Conservation (phyloP, 2,329 filamentous ascomycete species). For the Microdochium trichocladiopsis region DNA sequence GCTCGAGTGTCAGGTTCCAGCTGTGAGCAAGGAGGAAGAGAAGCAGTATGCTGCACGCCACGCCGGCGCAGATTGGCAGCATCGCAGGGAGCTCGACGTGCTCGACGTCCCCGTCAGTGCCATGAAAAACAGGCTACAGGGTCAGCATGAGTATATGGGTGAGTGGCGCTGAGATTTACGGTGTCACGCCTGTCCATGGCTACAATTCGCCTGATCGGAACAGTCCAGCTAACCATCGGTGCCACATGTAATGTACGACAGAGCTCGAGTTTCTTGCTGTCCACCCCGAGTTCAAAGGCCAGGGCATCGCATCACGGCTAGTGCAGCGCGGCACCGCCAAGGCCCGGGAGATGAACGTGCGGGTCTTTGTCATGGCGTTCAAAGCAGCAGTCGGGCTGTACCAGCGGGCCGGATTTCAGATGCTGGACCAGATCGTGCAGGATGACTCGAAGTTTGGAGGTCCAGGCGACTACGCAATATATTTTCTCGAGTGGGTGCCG, state of each 20-base stretch:
- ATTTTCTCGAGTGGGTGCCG: slow-evolving; percentile 12
- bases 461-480: slow-evolving; percentile 9
- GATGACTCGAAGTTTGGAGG: slow-evolving; percentile 14
- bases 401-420: slow-evolving; percentile 11
- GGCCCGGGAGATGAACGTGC: slow-evolving; percentile 12
- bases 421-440: slow-evolving; percentile 10
- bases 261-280: slow-evolving; percentile 17
- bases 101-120: slow-evolving; percentile 5
- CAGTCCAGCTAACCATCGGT: not conserved
- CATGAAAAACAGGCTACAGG: slow-evolving; percentile 4
- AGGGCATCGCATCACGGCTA: slow-evolving; percentile 12
- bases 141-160: slow-evolving; percentile 9
- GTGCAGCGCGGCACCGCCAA: slow-evolving; percentile 10
- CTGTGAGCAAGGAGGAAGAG: slow-evolving; percentile 7
- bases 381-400: slow-evolving; percentile 9
- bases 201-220: no score
- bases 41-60: slow-evolving; percentile 4
- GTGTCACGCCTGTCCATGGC: no score
- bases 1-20: slow-evolving; percentile 9
- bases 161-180: no score
- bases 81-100: slow-evolving; percentile 2
- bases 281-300: slow-evolving; percentile 11
- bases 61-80: slow-evolving; percentile 7
- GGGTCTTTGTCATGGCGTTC: slow-evolving; percentile 14
- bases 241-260: not conserved